A percentile compares a stretch with the other conserved stretches of the same genome.
phyloP scores from a whole-genome alignment of 78 protist genomes.

The Dictyostelium purpureum region DNA sequence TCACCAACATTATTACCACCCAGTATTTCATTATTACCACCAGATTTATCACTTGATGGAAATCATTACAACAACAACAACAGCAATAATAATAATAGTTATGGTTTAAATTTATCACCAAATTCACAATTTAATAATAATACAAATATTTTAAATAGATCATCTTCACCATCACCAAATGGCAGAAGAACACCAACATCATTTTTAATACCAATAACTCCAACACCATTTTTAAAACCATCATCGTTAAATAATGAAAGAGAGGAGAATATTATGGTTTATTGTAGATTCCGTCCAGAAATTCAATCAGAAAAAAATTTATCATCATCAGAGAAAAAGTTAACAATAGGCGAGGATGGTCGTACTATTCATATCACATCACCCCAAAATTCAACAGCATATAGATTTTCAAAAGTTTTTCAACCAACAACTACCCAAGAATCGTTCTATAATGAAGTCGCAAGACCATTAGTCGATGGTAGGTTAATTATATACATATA shows the following conservation, averaged over 20 bases:
- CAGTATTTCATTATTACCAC: slow-evolving; percentile 1
- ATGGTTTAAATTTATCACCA: slow-evolving; percentile 9
- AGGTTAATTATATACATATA: neutral
- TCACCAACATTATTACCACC: neutral
- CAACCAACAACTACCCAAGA: slow-evolving; percentile 37
- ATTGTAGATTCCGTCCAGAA: slow-evolving; percentile 51
- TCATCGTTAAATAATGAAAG: neutral
- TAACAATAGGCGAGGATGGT: neutral
- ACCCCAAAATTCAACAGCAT: neutral
- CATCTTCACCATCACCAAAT: slow-evolving; percentile 53
- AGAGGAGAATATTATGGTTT: slow-evolving; percentile 35
- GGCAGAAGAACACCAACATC: neutral
- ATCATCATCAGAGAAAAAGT: neutral
- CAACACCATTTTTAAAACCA: neutral
- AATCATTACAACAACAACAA: neutral
- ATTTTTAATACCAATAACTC: neutral
- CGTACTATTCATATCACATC: neutral
- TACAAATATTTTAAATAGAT: neutral
- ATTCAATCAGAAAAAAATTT: neutral
- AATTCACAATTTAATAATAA: neutral
- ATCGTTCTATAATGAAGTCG: slow-evolving; percentile 16
- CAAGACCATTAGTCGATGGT: slow-evolving; percentile 20
- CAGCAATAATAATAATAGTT: neutral
- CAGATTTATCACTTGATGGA: neutral
- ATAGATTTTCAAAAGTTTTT: slow-evolving; percentile 25